A percentile compares a stretch with the other conserved stretches of the same genome.
Evolutionary conservation across 306 rosid genomes (phyloP).

Genomic region (Casuarina cunninghamiana): DNA sequence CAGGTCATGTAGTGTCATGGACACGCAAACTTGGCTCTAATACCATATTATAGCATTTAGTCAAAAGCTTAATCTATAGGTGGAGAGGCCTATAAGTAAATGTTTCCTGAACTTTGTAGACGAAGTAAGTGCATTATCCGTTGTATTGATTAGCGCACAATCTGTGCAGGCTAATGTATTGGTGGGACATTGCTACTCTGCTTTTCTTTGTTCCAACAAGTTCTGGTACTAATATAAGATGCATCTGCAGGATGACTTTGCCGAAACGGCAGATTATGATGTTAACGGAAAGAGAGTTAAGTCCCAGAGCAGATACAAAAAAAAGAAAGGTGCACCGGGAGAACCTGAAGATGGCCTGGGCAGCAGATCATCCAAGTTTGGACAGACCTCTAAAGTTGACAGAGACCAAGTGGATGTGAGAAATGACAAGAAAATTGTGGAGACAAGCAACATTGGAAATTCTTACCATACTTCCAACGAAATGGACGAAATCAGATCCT

Average conservation of each 20-base stretch:
- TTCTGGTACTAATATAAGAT: constrained; percentile 13
- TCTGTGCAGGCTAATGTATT: not conserved
- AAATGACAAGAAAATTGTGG: constrained; percentile 15
- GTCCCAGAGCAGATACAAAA: constrained; percentile 26
- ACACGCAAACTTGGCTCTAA: not conserved
- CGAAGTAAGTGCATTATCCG: not conserved
- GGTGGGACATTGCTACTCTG: not conserved
- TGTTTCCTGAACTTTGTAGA: not conserved
- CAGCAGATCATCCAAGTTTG: constrained; percentile 32
- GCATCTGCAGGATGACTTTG: constrained; percentile 64
- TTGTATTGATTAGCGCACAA: not conserved
- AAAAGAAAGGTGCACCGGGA: constrained; percentile 32
- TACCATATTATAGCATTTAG: not conserved
- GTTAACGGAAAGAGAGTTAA: constrained; percentile 46
- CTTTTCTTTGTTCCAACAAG: not conserved
- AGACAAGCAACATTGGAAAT: constrained; percentile 7
- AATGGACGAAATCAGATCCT: constrained; percentile 37
- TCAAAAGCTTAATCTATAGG: not conserved
- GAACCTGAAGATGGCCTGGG: constrained; percentile 36
- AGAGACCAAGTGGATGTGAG: constrained; percentile 17
- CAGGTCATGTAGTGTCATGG: not conserved
- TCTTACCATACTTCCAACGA: constrained; percentile 5
- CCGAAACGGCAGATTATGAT: constrained; percentile 52
- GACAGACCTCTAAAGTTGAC: constrained; percentile 29
- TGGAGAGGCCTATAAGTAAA: not conserved